Conservation (phyloP, 2,329 filamentous ascomycete species). For the Aspergillus jensenii region DNA sequence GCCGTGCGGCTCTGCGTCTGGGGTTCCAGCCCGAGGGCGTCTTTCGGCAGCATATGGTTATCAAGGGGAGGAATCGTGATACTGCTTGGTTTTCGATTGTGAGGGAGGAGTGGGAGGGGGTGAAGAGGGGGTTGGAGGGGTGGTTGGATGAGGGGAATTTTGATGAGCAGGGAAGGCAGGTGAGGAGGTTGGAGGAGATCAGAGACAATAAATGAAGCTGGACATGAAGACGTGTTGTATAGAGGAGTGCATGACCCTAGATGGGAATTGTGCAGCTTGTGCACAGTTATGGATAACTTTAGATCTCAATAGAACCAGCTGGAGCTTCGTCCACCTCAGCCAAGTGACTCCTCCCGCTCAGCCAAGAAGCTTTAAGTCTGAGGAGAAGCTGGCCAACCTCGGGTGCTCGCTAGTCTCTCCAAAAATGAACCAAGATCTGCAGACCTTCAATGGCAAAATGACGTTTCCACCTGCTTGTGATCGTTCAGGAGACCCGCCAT, state of each 20-base stretch:
- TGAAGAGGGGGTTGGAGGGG: conserved; percentile 48
- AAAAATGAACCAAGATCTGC: not conserved
- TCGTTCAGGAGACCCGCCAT: not conserved
- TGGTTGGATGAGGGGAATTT: conserved; percentile 61
- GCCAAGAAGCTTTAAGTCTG: too few relatives aligned
- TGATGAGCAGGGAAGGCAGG: conserved; percentile 54
- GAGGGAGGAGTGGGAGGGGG: conserved; percentile 62
- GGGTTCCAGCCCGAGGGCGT: conserved; percentile 62
- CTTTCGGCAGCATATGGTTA: conserved; percentile 62
- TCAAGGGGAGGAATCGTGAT: conserved; percentile 58
- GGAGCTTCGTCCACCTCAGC: too few relatives aligned
- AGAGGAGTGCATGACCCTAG: too few relatives aligned
- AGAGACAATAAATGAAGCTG: not conserved
- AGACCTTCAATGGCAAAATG: not conserved
- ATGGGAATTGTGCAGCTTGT: too few relatives aligned
- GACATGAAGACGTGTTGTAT: too few relatives aligned
- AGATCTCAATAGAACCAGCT: too few relatives aligned
- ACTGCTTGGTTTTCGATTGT: conserved; percentile 62
- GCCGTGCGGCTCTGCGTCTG: conserved; percentile 55
- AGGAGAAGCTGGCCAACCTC: too few relatives aligned
- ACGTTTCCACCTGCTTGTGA: not conserved
- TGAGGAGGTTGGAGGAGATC: not conserved
- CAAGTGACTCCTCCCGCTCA: too few relatives aligned
- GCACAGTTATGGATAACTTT: too few relatives aligned
- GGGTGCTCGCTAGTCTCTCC: too few relatives aligned